These are phyloP conservation scores for Penicillium bialowiezense DNA, from an alignment of 495 filamentous ascomycete genomes.

Conservation along the genomic window DNA sequence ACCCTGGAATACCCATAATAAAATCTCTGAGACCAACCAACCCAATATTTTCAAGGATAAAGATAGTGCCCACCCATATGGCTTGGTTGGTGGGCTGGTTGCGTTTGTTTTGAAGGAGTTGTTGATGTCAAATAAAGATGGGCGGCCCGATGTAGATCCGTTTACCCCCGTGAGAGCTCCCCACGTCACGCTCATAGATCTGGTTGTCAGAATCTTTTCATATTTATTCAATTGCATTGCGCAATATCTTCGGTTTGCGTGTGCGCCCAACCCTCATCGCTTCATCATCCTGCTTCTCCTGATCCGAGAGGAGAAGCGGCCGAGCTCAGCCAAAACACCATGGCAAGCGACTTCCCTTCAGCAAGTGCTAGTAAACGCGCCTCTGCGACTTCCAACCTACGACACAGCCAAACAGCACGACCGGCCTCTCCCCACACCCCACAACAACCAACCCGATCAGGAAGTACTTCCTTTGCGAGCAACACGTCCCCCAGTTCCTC, in stretches of 20 bases:
- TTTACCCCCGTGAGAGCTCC: constrained; percentile 12
- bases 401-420: constrained; percentile 30
- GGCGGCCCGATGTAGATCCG: constrained; percentile 48
- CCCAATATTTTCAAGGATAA: no score
- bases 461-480: constrained; percentile 49
- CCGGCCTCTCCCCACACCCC: constrained; percentile 38
- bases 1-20: constrained; percentile 49
- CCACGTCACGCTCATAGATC: constrained; percentile 5
- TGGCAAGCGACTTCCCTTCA: constrained; percentile 9
- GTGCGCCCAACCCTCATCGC: constrained; percentile 7
- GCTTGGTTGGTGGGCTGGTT: not conserved
- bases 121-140: constrained; percentile 33
- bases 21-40: no score
- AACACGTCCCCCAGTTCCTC: constrained; percentile 69
- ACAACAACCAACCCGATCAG: constrained; percentile 35
- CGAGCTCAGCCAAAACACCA: constrained; percentile 5
- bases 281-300: constrained; percentile 7
- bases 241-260: not conserved
- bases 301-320: constrained; percentile 12
- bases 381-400: constrained; percentile 24
- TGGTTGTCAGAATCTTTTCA: not conserved
- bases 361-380: constrained; percentile 12
- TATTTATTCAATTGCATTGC: constrained; percentile 9
- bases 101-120: constrained; percentile 12
- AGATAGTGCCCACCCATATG: constrained; percentile 11